Evolutionary conservation across 805 yeast genomes (phyloP).

Genomic region (Ogataea glucozyma): DNA sequence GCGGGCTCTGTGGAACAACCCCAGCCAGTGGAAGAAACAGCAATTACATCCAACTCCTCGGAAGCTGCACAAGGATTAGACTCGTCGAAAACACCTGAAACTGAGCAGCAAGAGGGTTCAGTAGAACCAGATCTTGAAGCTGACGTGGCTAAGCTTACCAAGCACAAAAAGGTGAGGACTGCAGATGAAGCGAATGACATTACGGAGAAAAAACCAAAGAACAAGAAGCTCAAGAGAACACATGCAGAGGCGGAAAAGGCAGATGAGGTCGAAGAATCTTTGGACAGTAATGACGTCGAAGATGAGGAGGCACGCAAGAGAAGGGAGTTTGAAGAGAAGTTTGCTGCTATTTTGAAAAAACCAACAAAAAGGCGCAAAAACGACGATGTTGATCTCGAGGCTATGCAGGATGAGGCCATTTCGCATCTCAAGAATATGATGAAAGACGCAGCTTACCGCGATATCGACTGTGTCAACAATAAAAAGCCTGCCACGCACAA

Average conservation of each 20-base stretch:
- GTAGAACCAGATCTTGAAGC: slow-evolving; percentile 10
- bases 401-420: slow-evolving; percentile 90
- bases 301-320: slow-evolving; percentile 51
- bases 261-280: slow-evolving; percentile 11
- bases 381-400: slow-evolving; percentile 92
- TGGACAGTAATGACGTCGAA: slow-evolving; percentile 16
- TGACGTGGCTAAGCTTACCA: slow-evolving; percentile 10
- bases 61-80: background rate
- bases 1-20: background rate
- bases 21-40: background rate
- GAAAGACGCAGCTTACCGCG: slow-evolving; percentile 84
- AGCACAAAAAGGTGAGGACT: slow-evolving; percentile 10
- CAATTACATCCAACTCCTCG: too few relatives aligned
- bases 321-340: slow-evolving; percentile 74
- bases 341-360: slow-evolving; percentile 74
- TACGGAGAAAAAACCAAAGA: slow-evolving; percentile 12
- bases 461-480: slow-evolving; percentile 56
- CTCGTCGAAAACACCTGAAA: slow-evolving; percentile 3
- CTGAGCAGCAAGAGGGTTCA: background rate
- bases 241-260: slow-evolving; percentile 6
- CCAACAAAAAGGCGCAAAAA: slow-evolving; percentile 61
- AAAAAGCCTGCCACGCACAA: slow-evolving; percentile 75
- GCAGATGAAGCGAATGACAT: slow-evolving; percentile 4
- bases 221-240: slow-evolving; percentile 18
- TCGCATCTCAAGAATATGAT: slow-evolving; percentile 79